Base-by-base conservation (phyloP, 2,329 filamentous ascomycete species). In the Diatrype stigma region DNA sequence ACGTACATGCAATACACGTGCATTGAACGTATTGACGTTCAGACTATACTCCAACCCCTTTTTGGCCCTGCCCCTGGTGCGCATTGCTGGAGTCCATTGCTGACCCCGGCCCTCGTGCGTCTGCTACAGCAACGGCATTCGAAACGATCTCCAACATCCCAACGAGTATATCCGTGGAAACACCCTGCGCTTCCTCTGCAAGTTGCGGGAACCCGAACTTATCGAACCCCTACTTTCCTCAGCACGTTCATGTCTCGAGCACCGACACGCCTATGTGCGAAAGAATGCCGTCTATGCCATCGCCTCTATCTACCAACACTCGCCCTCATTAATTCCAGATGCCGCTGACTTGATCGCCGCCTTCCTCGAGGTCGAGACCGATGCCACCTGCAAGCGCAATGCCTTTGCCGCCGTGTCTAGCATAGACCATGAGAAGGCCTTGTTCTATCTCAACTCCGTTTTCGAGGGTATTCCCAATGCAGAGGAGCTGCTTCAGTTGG, bases 81-180 rank as follows among this genome's bases (percentile, higher is more conserved):
- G 14, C 2, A 10, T 51, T 28, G 21, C 51, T 51, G 12, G 37
- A n/a, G n/a, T n/a, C n/a, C n/a, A 53, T 12, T 49, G 54, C 61
- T 72, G 57, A 71, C 60, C 10, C 26, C 26, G 26, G 26, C 6
- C 26, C 5, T 30, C 8, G 28, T 34, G 17, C 48, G 16, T 23
- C 21, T 28, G 8, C 48, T 49, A 48, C 63, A 96, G 93, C 73
- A 99, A 99, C 73, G 94, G 94, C 59, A 97, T 99, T 66, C 87
- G 93, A 66, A 96, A 97, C 71, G 94, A 99, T 68, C 79, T 99
- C 54, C 93, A 97, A 70, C 93, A 96, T 64, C 86, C 94, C 51
- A 97, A 99, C 77, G 94, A 99, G 79, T 99, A 96, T 73, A 92
- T 99, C 60, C 86, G 94, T 60, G 94, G 94, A 67, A 96, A 96